phyloP scores from a whole-genome alignment of 768 basidiomycete genomes.

The Calocera viscosa region DNA sequence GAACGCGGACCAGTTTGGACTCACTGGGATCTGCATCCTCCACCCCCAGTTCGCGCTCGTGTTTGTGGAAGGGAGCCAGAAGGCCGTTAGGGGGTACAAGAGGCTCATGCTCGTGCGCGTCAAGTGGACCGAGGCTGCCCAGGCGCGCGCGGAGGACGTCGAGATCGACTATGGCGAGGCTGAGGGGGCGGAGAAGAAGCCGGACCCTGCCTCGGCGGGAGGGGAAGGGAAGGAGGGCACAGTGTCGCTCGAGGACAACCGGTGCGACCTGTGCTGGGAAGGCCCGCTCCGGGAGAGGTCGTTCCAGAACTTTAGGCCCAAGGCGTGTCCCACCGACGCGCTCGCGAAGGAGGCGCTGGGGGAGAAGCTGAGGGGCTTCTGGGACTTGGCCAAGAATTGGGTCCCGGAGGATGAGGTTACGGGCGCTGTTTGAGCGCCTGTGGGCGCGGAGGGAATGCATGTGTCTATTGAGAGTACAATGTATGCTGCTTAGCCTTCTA shows the following conservation, averaged over 20 bases:
- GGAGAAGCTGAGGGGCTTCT: conserved; percentile 72
- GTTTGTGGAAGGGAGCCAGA: conserved; percentile 83
- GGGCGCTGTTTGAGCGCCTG: background rate
- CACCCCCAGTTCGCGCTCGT: conserved; percentile 81
- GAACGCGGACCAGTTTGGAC: conserved; percentile 83
- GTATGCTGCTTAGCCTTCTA: conserved; percentile 16
- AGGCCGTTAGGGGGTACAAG: conserved; percentile 77
- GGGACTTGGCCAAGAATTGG: conserved; percentile 92
- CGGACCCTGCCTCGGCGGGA: background rate
- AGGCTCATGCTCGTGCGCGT: conserved; percentile 77
- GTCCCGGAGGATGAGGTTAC: conserved; percentile 60
- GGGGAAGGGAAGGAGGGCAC: conserved; percentile 19
- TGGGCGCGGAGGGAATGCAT: background rate
- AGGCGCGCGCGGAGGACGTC: conserved; percentile 57
- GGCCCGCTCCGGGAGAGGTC: conserved; percentile 71
- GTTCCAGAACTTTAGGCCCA: conserved; percentile 69
- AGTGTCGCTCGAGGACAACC: conserved; percentile 68
- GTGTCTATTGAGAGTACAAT: background rate
- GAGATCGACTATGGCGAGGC: conserved; percentile 46
- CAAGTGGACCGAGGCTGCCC: conserved; percentile 84
- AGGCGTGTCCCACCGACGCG: conserved; percentile 69
- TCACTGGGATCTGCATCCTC: conserved; percentile 85
- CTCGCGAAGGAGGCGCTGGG: conserved; percentile 80
- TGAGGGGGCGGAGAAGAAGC: conserved; percentile 21
- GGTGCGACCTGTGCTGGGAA: conserved; percentile 87